Percentiles rank a stretch among this genome's conserved stretches.
These are phyloP conservation scores for Cornus florida DNA, from an alignment of 148 eudicot genomes.

Conservation along the genomic window DNA sequence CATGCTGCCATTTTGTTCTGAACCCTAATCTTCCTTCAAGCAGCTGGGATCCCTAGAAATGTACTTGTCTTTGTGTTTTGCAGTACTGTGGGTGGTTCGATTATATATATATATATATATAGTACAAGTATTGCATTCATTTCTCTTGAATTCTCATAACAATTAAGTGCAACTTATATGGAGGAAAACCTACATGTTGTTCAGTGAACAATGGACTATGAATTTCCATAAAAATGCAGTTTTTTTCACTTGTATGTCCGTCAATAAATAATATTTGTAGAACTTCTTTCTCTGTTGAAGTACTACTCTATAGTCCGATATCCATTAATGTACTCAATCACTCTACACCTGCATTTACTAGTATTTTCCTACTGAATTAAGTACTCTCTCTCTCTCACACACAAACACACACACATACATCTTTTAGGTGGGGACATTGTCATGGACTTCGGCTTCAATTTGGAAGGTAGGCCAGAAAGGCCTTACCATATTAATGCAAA, in stretches of 20 bases:
- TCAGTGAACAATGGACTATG: background rate
- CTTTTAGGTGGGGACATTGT: background rate
- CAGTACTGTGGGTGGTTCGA: background rate
- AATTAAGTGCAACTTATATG: background rate
- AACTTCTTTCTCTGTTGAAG: background rate
- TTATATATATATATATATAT: background rate
- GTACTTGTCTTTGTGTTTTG: background rate
- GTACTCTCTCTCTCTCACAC: conserved; percentile 1
- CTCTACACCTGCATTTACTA: background rate
- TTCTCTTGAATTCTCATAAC: background rate
- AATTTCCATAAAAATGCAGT: background rate
- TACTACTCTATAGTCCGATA: background rate
- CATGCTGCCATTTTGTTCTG: conserved; percentile 20
- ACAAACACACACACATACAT: background rate
- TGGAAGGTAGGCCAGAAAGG: background rate
- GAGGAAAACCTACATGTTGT: conserved; percentile 11
- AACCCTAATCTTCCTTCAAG: conserved; percentile 19
- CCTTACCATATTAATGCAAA: background rate
- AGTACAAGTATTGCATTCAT: background rate
- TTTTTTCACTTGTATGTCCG: conserved; percentile 2
- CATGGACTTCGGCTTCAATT: background rate
- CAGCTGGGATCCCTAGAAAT: conserved; percentile 21
- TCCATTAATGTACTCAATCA: background rate
- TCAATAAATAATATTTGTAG: background rate
- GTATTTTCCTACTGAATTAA: background rate